phyloP scores from a whole-genome alignment of 176 grass and related monocot genomes.

The Eremochloa ophiuroides region DNA sequence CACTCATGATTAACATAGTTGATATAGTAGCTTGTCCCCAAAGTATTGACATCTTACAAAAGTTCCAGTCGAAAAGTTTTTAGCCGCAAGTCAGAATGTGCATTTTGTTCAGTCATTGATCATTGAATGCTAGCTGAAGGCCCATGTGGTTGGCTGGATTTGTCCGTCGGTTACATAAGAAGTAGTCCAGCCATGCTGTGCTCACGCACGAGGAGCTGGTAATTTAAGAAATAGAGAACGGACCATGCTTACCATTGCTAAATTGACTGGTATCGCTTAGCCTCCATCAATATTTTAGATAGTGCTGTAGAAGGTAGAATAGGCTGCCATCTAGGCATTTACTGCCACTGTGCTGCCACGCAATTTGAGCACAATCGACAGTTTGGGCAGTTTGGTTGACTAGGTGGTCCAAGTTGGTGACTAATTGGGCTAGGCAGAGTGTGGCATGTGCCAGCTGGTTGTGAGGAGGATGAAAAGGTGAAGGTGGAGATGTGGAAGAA shows the following conservation, averaged over 20 bases:
- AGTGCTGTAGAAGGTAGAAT: neutral
- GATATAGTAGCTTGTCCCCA: neutral
- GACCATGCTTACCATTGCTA: neutral
- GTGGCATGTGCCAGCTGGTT: neutral
- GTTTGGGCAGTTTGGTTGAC: neutral
- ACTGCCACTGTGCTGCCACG: neutral
- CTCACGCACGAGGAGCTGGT: neutral
- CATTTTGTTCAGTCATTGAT: neutral
- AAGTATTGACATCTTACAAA: neutral
- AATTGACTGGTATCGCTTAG: neutral
- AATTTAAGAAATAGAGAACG: neutral
- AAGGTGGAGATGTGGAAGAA: neutral
- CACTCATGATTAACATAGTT: conserved; percentile 4
- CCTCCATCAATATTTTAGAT: neutral
- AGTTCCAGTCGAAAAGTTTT: neutral
- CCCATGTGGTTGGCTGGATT: neutral
- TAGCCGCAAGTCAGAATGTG: neutral
- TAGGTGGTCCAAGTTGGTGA: neutral
- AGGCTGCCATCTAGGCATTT: neutral
- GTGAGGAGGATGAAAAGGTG: neutral
- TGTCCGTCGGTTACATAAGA: neutral
- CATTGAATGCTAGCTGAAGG: neutral
- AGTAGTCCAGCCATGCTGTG: neutral
- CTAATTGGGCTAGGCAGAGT: neutral
- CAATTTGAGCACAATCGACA: neutral